Evolutionary conservation across 805 yeast genomes (phyloP).

Genomic region (Kodamaea kakaduensis): DNA sequence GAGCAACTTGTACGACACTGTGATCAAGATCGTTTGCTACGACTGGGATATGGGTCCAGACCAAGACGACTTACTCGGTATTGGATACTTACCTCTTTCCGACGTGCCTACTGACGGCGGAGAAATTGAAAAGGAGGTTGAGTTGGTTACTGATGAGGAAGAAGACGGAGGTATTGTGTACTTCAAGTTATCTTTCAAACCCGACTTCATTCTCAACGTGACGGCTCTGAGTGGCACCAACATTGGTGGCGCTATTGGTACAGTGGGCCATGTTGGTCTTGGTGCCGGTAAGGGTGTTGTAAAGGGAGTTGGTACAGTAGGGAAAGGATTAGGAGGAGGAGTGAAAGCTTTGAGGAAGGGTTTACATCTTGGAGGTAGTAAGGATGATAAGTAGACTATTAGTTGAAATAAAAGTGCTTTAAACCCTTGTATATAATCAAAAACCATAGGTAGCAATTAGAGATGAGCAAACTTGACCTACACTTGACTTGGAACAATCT

Average conservation of each 20-base stretch:
- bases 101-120: slow-evolving; percentile 45
- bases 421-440: background rate
- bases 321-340: slow-evolving; percentile 38
- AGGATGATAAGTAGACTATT: slow-evolving; percentile 6
- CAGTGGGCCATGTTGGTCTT: slow-evolving; percentile 26
- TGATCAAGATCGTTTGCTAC: slow-evolving; percentile 51
- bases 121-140: slow-evolving; percentile 42
- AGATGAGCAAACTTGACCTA: background rate
- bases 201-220: slow-evolving; percentile 60
- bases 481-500: no score
- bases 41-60: slow-evolving; percentile 97
- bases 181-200: slow-evolving; percentile 59
- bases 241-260: slow-evolving; percentile 45
- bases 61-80: slow-evolving; percentile 78
- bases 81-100: slow-evolving; percentile 51
- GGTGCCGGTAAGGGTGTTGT: slow-evolving; percentile 19
- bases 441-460: background rate
- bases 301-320: slow-evolving; percentile 39
- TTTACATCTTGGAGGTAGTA: slow-evolving; percentile 27
- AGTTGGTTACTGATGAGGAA: slow-evolving; percentile 47
- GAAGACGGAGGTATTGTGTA: slow-evolving; percentile 62
- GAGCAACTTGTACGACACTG: slow-evolving; percentile 57
- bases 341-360: slow-evolving; percentile 35
- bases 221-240: slow-evolving; percentile 25
- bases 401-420: background rate